Evolutionary conservation across 73 alveolate genomes (phyloP).

Genomic region (Stentor coeruleus): DNA sequence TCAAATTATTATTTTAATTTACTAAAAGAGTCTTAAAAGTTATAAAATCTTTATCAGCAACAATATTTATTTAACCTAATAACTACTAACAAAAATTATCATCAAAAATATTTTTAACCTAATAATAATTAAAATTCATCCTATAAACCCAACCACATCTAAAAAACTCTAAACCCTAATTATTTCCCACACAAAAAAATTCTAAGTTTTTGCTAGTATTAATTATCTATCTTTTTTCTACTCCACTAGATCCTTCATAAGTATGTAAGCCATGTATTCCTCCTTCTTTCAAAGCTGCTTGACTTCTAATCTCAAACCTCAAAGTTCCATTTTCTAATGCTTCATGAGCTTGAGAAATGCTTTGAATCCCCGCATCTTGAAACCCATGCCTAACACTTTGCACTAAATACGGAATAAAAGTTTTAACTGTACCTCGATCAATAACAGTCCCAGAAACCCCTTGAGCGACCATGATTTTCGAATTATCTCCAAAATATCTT

Average conservation of each 20-base stretch:
- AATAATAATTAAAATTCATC: not conserved
- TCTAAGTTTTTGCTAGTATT: too few species aligned
- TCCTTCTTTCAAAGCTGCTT: constrained; percentile 56
- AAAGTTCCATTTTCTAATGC: constrained; percentile 29
- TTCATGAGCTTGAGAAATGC: constrained; percentile 14
- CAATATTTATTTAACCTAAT: too few species aligned
- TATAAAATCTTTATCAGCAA: too few species aligned
- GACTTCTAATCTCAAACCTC: constrained; percentile 43
- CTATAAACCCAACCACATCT: not conserved
- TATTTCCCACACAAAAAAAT: not conserved
- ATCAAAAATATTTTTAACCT: too few species aligned
- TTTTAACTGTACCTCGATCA: constrained; percentile 50
- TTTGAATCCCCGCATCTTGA: constrained; percentile 36
- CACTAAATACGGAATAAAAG: constrained; percentile 41
- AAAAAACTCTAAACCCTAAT: not conserved
- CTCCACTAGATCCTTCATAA: not conserved
- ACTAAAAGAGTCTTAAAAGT: too few species aligned
- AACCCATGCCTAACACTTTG: constrained; percentile 52
- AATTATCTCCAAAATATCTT: constrained; percentile 45
- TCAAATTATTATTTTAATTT: too few species aligned
- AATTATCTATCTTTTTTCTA: not conserved
- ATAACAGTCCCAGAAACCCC: constrained; percentile 53
- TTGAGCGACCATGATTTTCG: constrained; percentile 40
- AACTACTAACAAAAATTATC: too few species aligned
- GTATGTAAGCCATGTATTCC: constrained; percentile 37